Percentiles rank a stretch among this genome's conserved stretches.
phyloP scores from a whole-genome alignment of 805 yeast species.

The Sugiyamaella boreocaroliniensis region DNA sequence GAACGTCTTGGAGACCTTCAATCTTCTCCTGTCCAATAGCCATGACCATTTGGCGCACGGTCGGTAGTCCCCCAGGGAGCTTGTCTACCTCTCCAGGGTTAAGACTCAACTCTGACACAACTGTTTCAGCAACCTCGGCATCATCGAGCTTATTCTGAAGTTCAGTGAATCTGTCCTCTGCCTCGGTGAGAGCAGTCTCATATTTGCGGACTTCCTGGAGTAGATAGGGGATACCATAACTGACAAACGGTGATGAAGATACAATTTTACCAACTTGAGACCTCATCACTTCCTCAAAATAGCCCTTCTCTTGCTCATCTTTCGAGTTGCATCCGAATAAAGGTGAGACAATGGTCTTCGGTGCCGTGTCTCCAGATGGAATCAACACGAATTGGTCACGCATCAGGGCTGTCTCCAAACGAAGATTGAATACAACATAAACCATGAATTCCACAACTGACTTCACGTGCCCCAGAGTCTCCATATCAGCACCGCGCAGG shows the following conservation, averaged over 20 bases:
- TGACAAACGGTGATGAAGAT: conserved; percentile 81
- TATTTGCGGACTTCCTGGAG: conserved; percentile 48
- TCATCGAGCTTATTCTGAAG: conserved; percentile 11
- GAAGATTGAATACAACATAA: conserved; percentile 68
- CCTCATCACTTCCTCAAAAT: conserved; percentile 17
- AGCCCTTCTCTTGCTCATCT: conserved; percentile 14
- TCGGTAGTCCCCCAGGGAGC: conserved; percentile 36
- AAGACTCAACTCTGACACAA: background rate
- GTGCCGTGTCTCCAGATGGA: conserved; percentile 20
- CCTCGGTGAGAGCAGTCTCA: conserved; percentile 35
- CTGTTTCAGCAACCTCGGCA: background rate
- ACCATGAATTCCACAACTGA: conserved; percentile 74
- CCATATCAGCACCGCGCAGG: conserved; percentile 70
- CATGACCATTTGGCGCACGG: conserved; percentile 35
- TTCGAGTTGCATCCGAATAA: no score
- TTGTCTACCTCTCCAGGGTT: conserved; percentile 7
- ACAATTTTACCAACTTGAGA: conserved; percentile 42
- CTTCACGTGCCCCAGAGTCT: conserved; percentile 58
- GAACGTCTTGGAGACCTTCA: conserved; percentile 28
- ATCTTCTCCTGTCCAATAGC: conserved; percentile 28
- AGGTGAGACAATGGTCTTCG: background rate
- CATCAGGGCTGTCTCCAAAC: conserved; percentile 69
- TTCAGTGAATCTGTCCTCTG: conserved; percentile 14
- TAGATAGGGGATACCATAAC: conserved; percentile 62
- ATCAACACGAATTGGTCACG: conserved; percentile 57